Percentiles rank a stretch among this genome's conserved stretches.
These are phyloP conservation scores for Forsythia suspensa DNA, from an alignment of 257 asterid genomes.

Conservation along the genomic window DNA sequence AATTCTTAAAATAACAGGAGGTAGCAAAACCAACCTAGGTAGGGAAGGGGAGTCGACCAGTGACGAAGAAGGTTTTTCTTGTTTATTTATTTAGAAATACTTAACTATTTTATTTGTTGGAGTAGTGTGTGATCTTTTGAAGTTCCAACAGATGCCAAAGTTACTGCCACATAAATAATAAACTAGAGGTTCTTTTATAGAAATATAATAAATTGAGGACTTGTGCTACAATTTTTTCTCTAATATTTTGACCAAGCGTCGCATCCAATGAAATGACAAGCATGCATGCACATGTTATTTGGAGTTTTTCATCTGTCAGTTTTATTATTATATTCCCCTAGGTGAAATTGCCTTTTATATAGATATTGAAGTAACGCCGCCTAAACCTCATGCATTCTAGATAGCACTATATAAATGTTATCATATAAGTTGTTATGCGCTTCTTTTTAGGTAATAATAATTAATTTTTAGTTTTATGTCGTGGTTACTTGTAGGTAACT, in stretches of 20 bases:
- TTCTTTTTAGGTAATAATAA: slow-evolving; percentile 13
- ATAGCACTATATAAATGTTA: not conserved
- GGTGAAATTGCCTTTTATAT: not conserved
- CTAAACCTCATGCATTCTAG: not conserved
- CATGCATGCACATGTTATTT: slow-evolving; percentile 20
- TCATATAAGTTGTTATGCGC: slow-evolving; percentile 3
- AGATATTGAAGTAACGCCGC: slow-evolving; percentile 1
- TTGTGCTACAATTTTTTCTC: not conserved
- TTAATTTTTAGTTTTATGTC: slow-evolving; percentile 1
- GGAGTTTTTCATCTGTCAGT: not conserved
- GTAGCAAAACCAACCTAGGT: too few relatives aligned
- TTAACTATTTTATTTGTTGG: not conserved
- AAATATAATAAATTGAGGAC: not conserved
- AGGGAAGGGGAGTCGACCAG: too few relatives aligned
- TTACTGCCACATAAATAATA: too few relatives aligned
- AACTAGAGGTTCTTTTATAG: not conserved
- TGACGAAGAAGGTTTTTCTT: not conserved
- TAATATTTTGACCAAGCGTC: not conserved
- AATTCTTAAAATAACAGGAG: too few relatives aligned
- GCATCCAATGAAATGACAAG: slow-evolving; percentile 12
- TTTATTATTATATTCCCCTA: not conserved
- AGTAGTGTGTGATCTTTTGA: not conserved
- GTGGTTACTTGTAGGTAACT: not conserved
- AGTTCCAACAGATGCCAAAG: not conserved
- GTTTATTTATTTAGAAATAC: not conserved